Conservation (phyloP, 345 rosid genomes). For the Bruguiera sexangula region DNA sequence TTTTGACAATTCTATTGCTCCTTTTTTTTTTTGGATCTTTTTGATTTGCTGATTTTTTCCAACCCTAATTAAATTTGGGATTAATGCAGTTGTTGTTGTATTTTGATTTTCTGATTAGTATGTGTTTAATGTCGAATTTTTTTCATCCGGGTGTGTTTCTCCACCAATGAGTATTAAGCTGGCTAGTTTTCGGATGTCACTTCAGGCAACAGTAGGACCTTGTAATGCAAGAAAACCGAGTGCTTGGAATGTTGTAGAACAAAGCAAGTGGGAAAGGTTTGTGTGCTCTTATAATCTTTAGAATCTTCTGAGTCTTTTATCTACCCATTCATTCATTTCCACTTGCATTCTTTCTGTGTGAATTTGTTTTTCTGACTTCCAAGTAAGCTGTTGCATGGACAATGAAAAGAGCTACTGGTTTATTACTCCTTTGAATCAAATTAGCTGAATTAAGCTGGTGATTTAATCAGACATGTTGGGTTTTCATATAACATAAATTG, state of each 20-base stretch:
- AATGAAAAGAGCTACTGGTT: not conserved
- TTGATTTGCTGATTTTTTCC: too few species aligned
- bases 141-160: slow-evolving; percentile 14
- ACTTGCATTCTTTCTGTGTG: not conserved
- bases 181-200: slow-evolving; percentile 26
- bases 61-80: too few species aligned
- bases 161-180: slow-evolving; percentile 4
- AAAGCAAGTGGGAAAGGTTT: slow-evolving; percentile 96
- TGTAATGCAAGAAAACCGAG: slow-evolving; percentile 88
- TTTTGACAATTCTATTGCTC: too few species aligned
- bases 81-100: too few species aligned
- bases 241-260: slow-evolving; percentile 93
- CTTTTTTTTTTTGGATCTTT: too few species aligned
- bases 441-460: too few species aligned
- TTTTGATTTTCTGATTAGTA: not conserved
- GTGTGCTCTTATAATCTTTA: slow-evolving; percentile 13
- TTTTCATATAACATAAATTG: not conserved
- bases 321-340: not conserved
- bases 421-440: too few species aligned
- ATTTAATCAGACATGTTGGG: not conserved
- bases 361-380: not conserved
- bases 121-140: not conserved
- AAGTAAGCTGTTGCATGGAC: not conserved
- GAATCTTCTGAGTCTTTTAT: not conserved
- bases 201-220: slow-evolving; percentile 90